Evolutionary conservation across 1,139 yeast species (phyloP), one percentile per base, ranked within the genome.

Genomic region (Yamadazyma jaroonii): DNA sequence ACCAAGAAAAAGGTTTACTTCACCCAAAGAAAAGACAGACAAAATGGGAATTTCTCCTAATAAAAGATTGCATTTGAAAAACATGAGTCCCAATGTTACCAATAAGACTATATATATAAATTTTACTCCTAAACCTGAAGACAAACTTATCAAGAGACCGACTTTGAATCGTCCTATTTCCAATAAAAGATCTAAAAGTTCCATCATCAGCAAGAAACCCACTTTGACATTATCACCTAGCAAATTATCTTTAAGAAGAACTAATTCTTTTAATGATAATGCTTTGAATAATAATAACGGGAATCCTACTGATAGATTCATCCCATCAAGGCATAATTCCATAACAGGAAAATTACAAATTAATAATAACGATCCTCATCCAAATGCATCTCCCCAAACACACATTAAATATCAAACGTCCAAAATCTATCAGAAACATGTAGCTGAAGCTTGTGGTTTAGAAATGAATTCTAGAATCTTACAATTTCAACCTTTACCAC

Each of bases 371-470:
- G 50, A 47, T 25, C 75, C 75, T 9, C 71, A 59, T 39, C 75
- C 76, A 4, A 68, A 68, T 51, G 76, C 76, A 24, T 68, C 74
- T 31, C 77, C 77, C 9, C 69, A 67, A 46, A 67, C 74, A 7
- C 76, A 84, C 57, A 77, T 84, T 30, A 77, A 77, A 51, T 84
- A 84, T 2, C 89, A 83, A 56, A 79, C 86, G 2, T 74, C 81
- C 28, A 72, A 78, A 47, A 80, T 83, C 4, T 88, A 88, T 57
- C 86, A 85, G 58, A 80, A 82, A 50, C 84, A 88, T 35, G 96
- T 90, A 8, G 97, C 97, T 0, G 87, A 86, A 57, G 97, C 97
- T 0, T 89, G 97, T 58, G 97, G 97, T 0, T 71, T 90, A 38
- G 85, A 86, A 40, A 78, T 88, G 56, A 84, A 88, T 48, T 84